Evolutionary conservation across 306 rosid species (phyloP).

Genomic region (Gillenia trifoliata): DNA sequence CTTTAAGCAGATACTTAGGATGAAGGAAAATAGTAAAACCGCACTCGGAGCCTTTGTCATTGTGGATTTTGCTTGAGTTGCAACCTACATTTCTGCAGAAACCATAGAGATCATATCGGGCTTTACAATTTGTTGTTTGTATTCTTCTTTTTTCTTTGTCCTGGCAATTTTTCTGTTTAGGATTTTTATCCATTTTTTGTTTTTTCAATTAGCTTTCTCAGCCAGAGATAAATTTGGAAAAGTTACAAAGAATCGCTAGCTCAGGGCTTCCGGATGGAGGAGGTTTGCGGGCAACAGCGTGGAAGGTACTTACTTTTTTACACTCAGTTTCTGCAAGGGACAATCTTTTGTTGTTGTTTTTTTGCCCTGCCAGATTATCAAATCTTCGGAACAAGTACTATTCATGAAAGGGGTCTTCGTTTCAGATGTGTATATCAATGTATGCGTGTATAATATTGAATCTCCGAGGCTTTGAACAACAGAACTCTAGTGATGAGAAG

Average conservation of each 20-base stretch:
- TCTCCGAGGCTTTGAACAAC: neutral
- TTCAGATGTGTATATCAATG: neutral
- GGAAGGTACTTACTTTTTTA: slow-evolving; percentile 53
- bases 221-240: slow-evolving; percentile 62
- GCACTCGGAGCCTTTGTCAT: neutral
- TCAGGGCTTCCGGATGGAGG: slow-evolving; percentile 72
- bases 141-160: neutral
- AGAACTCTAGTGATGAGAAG: neutral
- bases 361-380: neutral
- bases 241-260: slow-evolving; percentile 63
- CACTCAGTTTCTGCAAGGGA: neutral
- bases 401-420: neutral
- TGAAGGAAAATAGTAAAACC: neutral
- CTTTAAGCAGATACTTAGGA: neutral
- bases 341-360: neutral
- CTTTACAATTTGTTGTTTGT: neutral
- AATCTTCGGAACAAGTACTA: neutral
- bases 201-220: slow-evolving; percentile 42
- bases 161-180: neutral
- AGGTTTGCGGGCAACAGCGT: slow-evolving; percentile 56
- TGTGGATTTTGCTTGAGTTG: neutral
- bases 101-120: neutral
- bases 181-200: neutral
- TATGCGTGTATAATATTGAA: neutral
- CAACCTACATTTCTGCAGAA: neutral